Evolutionary conservation across 108 stramenopile genomes (phyloP).

Genomic region (Thalassiosira profunda): DNA sequence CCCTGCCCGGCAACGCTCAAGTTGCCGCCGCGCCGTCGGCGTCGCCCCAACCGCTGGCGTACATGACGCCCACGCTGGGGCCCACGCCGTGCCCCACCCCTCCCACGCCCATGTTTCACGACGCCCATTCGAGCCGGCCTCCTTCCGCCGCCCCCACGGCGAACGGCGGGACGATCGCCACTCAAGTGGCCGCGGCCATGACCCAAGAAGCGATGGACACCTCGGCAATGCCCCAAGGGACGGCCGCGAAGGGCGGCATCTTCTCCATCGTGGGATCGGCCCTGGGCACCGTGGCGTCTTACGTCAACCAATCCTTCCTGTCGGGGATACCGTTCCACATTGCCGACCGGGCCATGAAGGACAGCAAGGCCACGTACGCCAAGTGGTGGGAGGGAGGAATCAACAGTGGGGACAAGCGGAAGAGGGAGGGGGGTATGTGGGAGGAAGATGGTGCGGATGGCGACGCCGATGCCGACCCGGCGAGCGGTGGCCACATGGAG

Average conservation of each 20-base stretch:
- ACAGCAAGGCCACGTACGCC: constrained; percentile 42
- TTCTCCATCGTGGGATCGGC: constrained; percentile 36
- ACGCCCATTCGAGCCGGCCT: constrained; percentile 1
- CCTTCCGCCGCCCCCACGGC: neutral
- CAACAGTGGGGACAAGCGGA: neutral
- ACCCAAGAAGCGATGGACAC: too few species aligned
- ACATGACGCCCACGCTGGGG: constrained; percentile 32
- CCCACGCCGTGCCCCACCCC: constrained; percentile 31
- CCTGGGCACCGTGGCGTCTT: constrained; percentile 39
- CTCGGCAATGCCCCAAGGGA: neutral
- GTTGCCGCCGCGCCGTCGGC: neutral
- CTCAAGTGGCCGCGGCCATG: neutral
- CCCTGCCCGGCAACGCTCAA: neutral
- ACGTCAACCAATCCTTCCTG: constrained; percentile 39
- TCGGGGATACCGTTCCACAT: constrained; percentile 52
- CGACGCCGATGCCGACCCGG: neutral
- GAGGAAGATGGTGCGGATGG: constrained; percentile 9
- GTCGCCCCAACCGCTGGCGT: constrained; percentile 22
- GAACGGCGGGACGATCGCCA: neutral
- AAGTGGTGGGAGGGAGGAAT: constrained; percentile 53
- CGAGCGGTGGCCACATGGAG: neutral
- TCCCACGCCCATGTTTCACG: constrained; percentile 13
- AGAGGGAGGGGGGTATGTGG: constrained; percentile 11
- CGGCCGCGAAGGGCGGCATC: neutral
- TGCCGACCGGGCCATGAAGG: constrained; percentile 50